Percentiles rank a stretch among this genome's conserved stretches.
Conservation (phyloP, 805 yeast genomes). For the Candida sithepensis region DNA sequence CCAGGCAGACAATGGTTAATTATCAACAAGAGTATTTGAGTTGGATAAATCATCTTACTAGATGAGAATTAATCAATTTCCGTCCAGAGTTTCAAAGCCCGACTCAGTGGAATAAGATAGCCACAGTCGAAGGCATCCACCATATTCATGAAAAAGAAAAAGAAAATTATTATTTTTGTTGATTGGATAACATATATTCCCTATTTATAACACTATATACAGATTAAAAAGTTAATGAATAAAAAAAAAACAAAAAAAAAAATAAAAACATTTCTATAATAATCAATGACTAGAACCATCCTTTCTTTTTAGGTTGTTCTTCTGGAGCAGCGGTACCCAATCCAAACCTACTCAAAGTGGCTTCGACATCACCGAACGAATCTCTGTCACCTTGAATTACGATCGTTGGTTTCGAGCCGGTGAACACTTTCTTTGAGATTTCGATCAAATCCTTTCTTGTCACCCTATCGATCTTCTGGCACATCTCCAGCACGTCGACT, state of each 20-base stretch:
- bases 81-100: too few species aligned
- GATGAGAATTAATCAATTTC: too few species aligned
- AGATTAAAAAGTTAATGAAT: too few species aligned
- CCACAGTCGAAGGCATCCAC: too few species aligned
- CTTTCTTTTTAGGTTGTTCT: constrained; percentile 13
- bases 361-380: constrained; percentile 78
- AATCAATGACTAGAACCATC: constrained; percentile 16
- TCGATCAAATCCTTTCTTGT: constrained; percentile 63
- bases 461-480: constrained; percentile 65
- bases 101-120: too few species aligned
- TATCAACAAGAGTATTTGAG: too few species aligned
- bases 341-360: constrained; percentile 64
- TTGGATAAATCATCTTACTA: too few species aligned
- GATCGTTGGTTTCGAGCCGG: constrained; percentile 75
- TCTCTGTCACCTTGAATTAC: constrained; percentile 88
- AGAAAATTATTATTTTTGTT: background rate
- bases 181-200: background rate
- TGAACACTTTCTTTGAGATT: constrained; percentile 72
- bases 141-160: too few species aligned
- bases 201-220: constrained; percentile 1
- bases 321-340: constrained; percentile 43
- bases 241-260: too few species aligned
- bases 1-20: background rate
- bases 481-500: constrained; percentile 78
- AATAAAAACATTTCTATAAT: too few species aligned